These are phyloP conservation scores for Trichoderma koningiopsis DNA, from an alignment of 2,329 filamentous ascomycete genomes.

Conservation along the genomic window DNA sequence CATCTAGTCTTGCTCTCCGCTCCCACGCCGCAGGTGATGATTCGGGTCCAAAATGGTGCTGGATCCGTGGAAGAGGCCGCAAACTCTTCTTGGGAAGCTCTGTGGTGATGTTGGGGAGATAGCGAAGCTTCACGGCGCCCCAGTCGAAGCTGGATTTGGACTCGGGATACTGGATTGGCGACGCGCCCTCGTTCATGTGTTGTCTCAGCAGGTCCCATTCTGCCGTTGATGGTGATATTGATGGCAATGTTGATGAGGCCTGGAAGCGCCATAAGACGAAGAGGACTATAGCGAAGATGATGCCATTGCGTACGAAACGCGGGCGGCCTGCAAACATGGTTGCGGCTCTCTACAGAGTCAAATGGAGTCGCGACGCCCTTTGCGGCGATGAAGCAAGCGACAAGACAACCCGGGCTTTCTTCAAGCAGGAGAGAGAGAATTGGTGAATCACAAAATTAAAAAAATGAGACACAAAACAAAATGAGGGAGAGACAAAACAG, in stretches of 20 bases:
- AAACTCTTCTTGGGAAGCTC: constrained; percentile 32
- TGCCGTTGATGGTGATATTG: not conserved
- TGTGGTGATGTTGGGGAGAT: constrained; percentile 32
- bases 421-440: not conserved
- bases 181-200: constrained; percentile 37
- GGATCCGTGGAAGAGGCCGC: constrained; percentile 39
- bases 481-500: not conserved
- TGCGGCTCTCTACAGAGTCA: not conserved
- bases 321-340: constrained; percentile 23
- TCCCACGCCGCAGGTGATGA: constrained; percentile 29
- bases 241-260: not conserved
- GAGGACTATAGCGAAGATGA: constrained; percentile 5
- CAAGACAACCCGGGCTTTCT: not conserved
- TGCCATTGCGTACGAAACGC: constrained; percentile 18
- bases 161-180: constrained; percentile 12
- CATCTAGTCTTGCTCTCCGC: constrained; percentile 37
- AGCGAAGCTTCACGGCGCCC: constrained; percentile 35
- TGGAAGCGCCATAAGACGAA: constrained; percentile 14
- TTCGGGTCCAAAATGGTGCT: constrained; percentile 40
- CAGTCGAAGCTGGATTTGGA: constrained; percentile 43
- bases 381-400: not conserved
- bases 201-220: constrained; percentile 32
- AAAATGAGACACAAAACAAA: not conserved
- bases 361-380: not conserved
- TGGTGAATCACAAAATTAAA: not conserved